phyloP scores from a whole-genome alignment of 2,329 filamentous ascomycete species.

The Fusarium graminum region DNA sequence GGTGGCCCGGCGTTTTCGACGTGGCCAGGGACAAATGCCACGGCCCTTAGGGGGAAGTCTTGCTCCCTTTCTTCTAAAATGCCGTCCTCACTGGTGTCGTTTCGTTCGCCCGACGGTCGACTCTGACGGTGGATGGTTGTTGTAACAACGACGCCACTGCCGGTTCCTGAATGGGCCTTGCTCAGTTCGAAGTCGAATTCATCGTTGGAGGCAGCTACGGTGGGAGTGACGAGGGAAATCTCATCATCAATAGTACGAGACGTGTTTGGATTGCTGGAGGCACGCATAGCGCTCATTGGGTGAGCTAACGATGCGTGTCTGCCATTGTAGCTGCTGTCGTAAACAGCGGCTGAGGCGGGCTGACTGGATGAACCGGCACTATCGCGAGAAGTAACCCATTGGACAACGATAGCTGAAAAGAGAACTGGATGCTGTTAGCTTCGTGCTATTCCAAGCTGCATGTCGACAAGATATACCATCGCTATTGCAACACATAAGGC shows the following conservation, averaged over 20 bases:
- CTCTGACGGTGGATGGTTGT: conserved; percentile 56
- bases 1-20: conserved; percentile 37
- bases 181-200: conserved; percentile 37
- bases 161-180: conserved; percentile 34
- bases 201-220: conserved; percentile 40
- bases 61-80: conserved; percentile 7
- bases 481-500: conserved; percentile 73
- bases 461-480: conserved; percentile 62
- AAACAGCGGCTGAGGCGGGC: conserved; percentile 20
- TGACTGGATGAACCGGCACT: conserved; percentile 54
- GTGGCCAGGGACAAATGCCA: conserved; percentile 26
- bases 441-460: not conserved
- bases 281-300: conserved; percentile 15
- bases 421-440: conserved; percentile 59
- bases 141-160: conserved; percentile 53
- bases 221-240: conserved; percentile 44
- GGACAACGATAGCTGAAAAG: conserved; percentile 71
- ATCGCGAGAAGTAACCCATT: conserved; percentile 68
- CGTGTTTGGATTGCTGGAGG: conserved; percentile 26
- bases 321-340: conserved; percentile 27
- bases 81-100: conserved; percentile 26
- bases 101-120: conserved; percentile 39
- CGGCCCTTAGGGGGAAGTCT: conserved; percentile 29
- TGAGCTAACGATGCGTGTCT: conserved; percentile 25
- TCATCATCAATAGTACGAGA: conserved; percentile 46